Base-by-base conservation (phyloP, 768 basidiomycete species). In the Lentinus brumalis region DNA sequence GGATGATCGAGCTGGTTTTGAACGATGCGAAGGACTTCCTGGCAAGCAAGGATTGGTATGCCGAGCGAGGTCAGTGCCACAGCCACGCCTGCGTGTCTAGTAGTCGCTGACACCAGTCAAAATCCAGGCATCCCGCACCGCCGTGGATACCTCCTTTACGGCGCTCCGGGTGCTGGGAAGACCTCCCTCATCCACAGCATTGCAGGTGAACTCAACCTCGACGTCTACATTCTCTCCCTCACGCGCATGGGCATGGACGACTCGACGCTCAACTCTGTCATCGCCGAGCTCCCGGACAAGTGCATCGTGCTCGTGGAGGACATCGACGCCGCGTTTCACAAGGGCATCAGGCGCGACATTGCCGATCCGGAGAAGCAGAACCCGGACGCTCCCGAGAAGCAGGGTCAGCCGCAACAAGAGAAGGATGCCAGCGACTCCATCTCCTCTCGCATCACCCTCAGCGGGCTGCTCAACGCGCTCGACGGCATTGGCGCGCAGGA, bases 271-370 rank as follows among this genome's bases (percentile, higher is more conserved):
- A 79, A 76, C 56, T 79, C 83, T 41, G 76, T 90, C 44, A 83
- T 91, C 62, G 77, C 81, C 7, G 77, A 79, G 2, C 78, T 92
- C 2, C 91, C 91, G n/a, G 81, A 85, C 58, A 79, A 81, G 66
- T 91, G 87, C 67, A 88, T 93, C 60, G 85, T 86, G 5, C 77
- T 94, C 38, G 90, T 93, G 84, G 91, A 93, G 71, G 92, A 93
- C 69, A 87, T 93, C 57, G 92, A 94, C 64, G 89, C 86, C 2
- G 90, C 89, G 3, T 89, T 92, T 73, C 75, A 62, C 56, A 58
- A 59, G 30, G 66, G 59, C 26, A 56, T 67, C 26, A 62, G 57
- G 47, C 69, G 70, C 41, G 59, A 66, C 52, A 55, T 54, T 16
- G n/a, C 50, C 1, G 39, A 61, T 11, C 56, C 62, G 15, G 60